These are phyloP conservation scores for Pestalotiopsis sp. DNA, from an alignment of 2,329 filamentous ascomycete species.

Conservation along the genomic window DNA sequence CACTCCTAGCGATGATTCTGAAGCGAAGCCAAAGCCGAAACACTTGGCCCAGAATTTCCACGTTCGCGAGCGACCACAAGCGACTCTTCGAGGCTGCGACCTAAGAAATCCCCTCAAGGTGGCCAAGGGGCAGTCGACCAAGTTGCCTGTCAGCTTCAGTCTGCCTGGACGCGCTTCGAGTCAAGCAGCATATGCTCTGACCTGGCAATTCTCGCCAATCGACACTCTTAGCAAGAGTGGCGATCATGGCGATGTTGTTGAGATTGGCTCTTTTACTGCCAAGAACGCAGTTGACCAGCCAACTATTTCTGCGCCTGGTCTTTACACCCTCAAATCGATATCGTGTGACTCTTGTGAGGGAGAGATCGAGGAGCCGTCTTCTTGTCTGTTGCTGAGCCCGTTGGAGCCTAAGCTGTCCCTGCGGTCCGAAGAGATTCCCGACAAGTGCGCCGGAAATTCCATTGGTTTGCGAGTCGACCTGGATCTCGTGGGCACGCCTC, in stretches of 20 bases:
- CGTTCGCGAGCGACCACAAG: conserved; percentile 83
- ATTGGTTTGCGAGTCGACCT: conserved; percentile 88
- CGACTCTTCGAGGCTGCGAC: conserved; percentile 75
- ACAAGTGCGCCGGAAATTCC: conserved; percentile 93
- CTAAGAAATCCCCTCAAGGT: conserved; percentile 80
- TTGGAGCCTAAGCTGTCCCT: conserved; percentile 80
- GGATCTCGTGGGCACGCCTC: conserved; percentile 88
- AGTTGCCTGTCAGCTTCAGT: conserved; percentile 72
- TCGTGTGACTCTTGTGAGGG: conserved; percentile 81
- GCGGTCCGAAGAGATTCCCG: conserved; percentile 78
- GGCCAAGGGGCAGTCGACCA: conserved; percentile 69
- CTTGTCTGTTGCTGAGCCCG: conserved; percentile 90
- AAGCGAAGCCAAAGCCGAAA: conserved; percentile 60
- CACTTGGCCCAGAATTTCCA: conserved; percentile 75
- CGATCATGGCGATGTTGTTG: conserved; percentile 64
- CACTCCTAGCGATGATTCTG: conserved; percentile 66
- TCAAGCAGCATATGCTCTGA: conserved; percentile 70
- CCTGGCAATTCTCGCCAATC: conserved; percentile 81
- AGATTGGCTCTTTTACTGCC: conserved; percentile 59
- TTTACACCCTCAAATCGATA: conserved; percentile 83
- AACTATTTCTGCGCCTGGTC: conserved; percentile 72
- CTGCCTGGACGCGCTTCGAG: conserved; percentile 59
- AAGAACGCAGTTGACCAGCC: conserved; percentile 66
- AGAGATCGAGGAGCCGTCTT: conserved; percentile 89
- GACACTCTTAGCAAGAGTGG: conserved; percentile 69